A percentile compares a stretch with the other conserved stretches of the same genome.
Conservation (phyloP, 192 early-diverging fungal species). For the Funneliformis mosseae region DNA sequence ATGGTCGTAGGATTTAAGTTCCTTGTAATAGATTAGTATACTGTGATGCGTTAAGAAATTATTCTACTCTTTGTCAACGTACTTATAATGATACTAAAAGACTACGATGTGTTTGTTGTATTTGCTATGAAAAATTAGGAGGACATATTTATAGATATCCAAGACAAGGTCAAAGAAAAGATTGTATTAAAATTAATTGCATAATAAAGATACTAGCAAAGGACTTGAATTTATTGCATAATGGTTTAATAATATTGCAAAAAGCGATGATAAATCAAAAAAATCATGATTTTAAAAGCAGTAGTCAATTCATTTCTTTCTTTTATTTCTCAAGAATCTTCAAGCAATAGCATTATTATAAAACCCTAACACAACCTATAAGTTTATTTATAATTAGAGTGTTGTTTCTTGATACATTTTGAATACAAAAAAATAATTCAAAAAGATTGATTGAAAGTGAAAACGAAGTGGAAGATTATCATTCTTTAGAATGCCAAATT, state of each 20-base stretch:
- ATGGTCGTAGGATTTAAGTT: not conserved
- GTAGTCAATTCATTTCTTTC: not conserved
- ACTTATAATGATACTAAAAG: not conserved
- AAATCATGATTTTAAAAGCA: not conserved
- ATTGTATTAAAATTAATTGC: not conserved
- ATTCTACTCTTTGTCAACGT: not conserved
- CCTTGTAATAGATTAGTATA: no score
- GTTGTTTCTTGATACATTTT: no score
- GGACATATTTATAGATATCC: not conserved
- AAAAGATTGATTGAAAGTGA: no score
- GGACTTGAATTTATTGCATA: not conserved
- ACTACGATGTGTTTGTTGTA: not conserved
- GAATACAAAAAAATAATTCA: no score
- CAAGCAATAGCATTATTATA: no score
- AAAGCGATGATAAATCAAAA: no score
- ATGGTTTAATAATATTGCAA: not conserved
- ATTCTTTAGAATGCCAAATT: no score
- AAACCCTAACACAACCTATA: no score
- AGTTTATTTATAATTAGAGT: no score
- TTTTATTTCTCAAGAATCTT: not conserved
- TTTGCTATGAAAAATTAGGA: not conserved
- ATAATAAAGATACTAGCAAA: no score
- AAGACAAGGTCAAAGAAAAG: not conserved
- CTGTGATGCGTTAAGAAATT: not conserved
- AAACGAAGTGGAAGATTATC: no score